Base-by-base conservation (phyloP, 768 basidiomycete species). In the Russula lepida region DNA sequence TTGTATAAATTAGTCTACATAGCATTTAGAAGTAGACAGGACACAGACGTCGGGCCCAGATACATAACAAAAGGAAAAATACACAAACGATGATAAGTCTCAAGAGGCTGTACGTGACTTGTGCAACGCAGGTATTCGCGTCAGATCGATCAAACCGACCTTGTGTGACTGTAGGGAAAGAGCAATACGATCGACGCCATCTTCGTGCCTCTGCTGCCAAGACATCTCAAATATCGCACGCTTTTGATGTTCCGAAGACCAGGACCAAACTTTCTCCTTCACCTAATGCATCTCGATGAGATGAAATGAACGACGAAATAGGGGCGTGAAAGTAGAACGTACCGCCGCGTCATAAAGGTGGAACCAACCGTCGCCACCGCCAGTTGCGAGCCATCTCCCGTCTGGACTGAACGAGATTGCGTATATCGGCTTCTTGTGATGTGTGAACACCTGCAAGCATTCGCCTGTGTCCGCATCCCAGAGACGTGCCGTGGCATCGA, bases 381-480 rank as follows among this genome's bases (percentile, higher is more conserved):
- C 92, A 15, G 88, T 88, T 2, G 86, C 86, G 28, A 94, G 71
- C 70, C 81, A 84, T 51, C 76, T 75, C 0, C 90, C 89, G 53
- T 83, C 78, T 0, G 90, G 89, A 67, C 86, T 88, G 71, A 92
- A 92, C 6, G 83, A 74, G 32, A 93, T 68, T 1, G 88, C 80
- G 70, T 86, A 94, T 39, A 93, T 81, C 25, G 85, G 80, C 33
- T 81, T 80, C 64, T 75, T 82, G 73, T 92, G 89, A 64, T 91
- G 88, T 6, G 72, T 71, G 68, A 95, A 86, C 21, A 84, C 76
- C 62, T 83, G 78, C 35, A 91, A 71, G 69, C 92, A 94, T 47
- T 82, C 79, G 30, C 91, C 91, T 0, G 86, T 86, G 48, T 80
- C 78, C 3, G 85, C 82, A 71, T 94, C 87, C 92, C 92, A 95